These are phyloP conservation scores for Epicoccum nigrum DNA, from an alignment of 2,329 filamentous ascomycete species.

Conservation along the genomic window DNA sequence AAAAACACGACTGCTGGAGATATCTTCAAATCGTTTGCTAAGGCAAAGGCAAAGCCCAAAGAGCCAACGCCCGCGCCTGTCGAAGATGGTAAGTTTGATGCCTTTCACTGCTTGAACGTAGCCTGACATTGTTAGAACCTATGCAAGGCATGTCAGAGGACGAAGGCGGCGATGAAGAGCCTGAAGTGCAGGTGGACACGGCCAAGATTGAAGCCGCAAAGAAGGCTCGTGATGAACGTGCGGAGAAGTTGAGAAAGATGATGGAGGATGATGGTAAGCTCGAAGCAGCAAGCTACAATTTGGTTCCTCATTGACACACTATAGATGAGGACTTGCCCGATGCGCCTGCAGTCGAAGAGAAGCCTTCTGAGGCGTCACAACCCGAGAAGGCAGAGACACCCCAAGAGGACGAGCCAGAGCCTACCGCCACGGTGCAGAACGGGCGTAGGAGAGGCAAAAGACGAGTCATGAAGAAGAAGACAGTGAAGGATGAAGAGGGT, in stretches of 20 bases:
- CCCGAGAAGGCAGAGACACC: conserved; percentile 25
- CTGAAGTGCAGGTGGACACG: conserved; percentile 38
- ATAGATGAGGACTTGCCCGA: conserved; percentile 65
- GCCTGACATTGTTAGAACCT: conserved; percentile 48
- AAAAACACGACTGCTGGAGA: conserved; percentile 62
- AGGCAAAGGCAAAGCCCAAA: conserved; percentile 64
- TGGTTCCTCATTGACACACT: conserved; percentile 22
- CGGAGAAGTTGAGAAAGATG: conserved; percentile 72
- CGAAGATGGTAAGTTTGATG: conserved; percentile 56
- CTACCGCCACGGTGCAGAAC: conserved; percentile 58
- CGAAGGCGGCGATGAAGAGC: conserved; percentile 42
- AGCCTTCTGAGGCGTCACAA: conserved; percentile 45
- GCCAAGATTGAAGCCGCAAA: conserved; percentile 44
- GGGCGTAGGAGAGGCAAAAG: conserved; percentile 78
- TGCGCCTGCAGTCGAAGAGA: conserved; percentile 50
- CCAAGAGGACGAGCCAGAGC: conserved; percentile 33
- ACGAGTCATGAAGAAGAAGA: conserved; percentile 86
- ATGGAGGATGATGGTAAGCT: conserved; percentile 70
- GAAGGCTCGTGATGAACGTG: conserved; percentile 64
- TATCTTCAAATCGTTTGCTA: conserved; percentile 82
- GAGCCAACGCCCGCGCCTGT: conserved; percentile 47
- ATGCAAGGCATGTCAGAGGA: conserved; percentile 62
- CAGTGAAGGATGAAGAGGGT: conserved; percentile 83
- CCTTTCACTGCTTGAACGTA: neutral
- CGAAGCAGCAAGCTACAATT: neutral